phyloP scores from a whole-genome alignment of 129 eudicot species.

The Helianthus annuus region DNA sequence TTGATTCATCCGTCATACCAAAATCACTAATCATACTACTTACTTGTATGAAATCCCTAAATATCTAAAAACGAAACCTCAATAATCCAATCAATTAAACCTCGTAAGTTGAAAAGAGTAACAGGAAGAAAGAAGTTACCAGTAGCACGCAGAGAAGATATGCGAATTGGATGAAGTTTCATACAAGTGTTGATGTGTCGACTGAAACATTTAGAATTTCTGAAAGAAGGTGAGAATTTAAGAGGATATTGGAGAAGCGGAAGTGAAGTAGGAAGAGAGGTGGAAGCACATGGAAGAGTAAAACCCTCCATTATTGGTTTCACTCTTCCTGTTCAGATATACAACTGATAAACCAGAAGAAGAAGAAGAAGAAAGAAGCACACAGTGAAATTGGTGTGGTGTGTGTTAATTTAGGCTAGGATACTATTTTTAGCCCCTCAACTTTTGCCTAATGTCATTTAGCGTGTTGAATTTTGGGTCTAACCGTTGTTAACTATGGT shows the following conservation, averaged over 20 bases:
- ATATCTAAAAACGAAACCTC: constrained; percentile 2
- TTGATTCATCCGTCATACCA: neutral
- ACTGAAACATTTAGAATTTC: constrained; percentile 24
- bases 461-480: no score
- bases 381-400: constrained; percentile 11
- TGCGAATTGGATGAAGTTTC: constrained; percentile 28
- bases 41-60: neutral
- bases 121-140: constrained; percentile 38
- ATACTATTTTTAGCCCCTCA: neutral
- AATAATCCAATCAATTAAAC: neutral
- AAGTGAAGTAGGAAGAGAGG: constrained; percentile 35
- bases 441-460: constrained; percentile 14
- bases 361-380: neutral
- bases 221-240: constrained; percentile 11
- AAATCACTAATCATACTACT: constrained; percentile 11
- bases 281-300: constrained; percentile 40
- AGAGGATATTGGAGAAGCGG: constrained; percentile 16
- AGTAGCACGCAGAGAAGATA: constrained; percentile 36
- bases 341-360: neutral
- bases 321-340: neutral
- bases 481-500: no score
- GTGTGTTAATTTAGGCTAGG: constrained; percentile 17
- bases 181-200: constrained; percentile 18
- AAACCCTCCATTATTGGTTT: constrained; percentile 45
- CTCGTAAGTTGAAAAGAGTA: neutral